Conservation (phyloP, 2,329 filamentous ascomycete species). For the Fusarium longipes region DNA sequence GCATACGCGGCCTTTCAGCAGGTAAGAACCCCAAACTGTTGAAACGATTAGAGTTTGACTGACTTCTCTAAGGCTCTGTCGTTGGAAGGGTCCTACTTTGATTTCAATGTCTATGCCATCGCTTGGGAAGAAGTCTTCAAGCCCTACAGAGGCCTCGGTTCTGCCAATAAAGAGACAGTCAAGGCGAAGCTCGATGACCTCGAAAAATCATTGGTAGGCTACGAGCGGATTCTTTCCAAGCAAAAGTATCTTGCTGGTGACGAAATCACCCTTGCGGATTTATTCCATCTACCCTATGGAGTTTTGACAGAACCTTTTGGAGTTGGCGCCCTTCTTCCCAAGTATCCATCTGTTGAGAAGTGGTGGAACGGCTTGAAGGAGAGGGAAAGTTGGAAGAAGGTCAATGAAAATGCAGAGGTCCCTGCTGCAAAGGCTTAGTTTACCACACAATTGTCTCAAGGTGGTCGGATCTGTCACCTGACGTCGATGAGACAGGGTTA, state of each 20-base stretch:
- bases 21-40: neutral
- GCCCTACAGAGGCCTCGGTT: neutral
- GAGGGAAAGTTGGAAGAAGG: neutral
- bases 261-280: neutral
- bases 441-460: neutral
- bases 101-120: neutral
- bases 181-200: neutral
- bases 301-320: neutral
- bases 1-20: neutral
- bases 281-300: neutral
- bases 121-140: neutral
- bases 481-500: too few species aligned
- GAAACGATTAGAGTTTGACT: rapidly evolving
- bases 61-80: neutral
- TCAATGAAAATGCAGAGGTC: neutral
- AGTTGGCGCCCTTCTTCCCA: neutral
- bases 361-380: conserved; percentile 2
- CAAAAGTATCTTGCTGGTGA: conserved; percentile 2
- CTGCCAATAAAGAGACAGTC: neutral
- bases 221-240: neutral
- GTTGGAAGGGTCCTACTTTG: neutral
- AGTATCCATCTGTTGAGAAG: neutral
- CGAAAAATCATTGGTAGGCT: neutral
- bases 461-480: neutral
- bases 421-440: neutral